Evolutionary conservation across 495 filamentous ascomycete genomes (phyloP).

Genomic region (Aspergillus coremiiformis): DNA sequence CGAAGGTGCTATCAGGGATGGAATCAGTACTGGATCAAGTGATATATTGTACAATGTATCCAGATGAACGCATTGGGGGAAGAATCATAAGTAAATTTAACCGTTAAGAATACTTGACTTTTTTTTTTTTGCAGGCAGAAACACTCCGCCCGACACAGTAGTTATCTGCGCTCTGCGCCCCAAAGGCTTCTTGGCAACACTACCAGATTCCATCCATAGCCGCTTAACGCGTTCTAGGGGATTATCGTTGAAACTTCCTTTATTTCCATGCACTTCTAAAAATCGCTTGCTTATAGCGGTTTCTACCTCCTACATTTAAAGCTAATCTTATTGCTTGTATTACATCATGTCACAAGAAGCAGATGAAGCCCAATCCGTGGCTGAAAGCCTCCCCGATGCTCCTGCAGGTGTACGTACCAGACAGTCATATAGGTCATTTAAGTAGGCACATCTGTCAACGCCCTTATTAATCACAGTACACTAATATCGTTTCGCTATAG

Average conservation of each 20-base stretch:
- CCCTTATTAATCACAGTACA: neutral
- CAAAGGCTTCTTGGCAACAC: slow-evolving; percentile 3
- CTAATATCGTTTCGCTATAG: slow-evolving; percentile 41
- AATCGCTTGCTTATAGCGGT: neutral
- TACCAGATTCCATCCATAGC: slow-evolving; percentile 6
- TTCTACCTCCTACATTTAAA: neutral
- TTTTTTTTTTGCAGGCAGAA: slow-evolving; percentile 23
- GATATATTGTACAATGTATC: neutral
- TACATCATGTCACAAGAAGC: slow-evolving; percentile 28
- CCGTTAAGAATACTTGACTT: neutral
- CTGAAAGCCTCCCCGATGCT: slow-evolving; percentile 30
- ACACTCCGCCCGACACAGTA: slow-evolving; percentile 14
- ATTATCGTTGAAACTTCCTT: neutral
- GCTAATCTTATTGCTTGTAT: neutral
- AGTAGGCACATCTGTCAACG: slow-evolving; percentile 20
- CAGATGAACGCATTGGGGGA: neutral
- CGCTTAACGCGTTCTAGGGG: neutral
- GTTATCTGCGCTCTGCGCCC: slow-evolving; percentile 3
- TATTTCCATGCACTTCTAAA: neutral
- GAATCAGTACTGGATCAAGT: neutral
- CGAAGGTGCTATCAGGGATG: neutral
- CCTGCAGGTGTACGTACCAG: slow-evolving; percentile 25
- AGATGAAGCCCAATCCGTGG: slow-evolving; percentile 19
- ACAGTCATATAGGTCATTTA: slow-evolving; percentile 38
- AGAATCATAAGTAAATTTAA: neutral